Evolutionary conservation across 768 basidiomycete species (phyloP).

Genomic region (Termitomyces sp.): DNA sequence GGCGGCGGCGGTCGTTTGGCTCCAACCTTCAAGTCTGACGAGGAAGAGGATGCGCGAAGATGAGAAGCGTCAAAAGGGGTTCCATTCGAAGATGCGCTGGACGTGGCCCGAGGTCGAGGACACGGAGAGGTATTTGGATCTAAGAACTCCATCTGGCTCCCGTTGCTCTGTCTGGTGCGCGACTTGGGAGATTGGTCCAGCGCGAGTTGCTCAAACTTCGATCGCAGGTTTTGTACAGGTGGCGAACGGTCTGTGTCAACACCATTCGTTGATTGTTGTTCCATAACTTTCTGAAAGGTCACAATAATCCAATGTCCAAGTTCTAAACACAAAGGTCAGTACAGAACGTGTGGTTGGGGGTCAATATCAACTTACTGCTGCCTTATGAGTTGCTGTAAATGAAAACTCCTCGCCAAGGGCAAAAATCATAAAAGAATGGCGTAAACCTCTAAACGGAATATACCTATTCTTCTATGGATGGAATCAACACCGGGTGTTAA

Average conservation of each 20-base stretch:
- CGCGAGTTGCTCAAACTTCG: conserved; percentile 67
- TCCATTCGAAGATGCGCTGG: conserved; percentile 25
- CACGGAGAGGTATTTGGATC: conserved; percentile 21
- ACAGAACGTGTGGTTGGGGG: background rate
- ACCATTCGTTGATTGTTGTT: conserved; percentile 15
- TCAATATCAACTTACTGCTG: background rate
- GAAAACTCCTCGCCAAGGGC: background rate
- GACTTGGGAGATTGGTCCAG: conserved; percentile 12
- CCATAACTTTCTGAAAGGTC: conserved; percentile 2
- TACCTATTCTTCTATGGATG: background rate
- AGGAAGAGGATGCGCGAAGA: conserved; percentile 44
- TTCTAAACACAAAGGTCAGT: background rate
- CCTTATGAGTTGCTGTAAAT: background rate
- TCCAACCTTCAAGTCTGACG: conserved; percentile 45
- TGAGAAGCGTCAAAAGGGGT: conserved; percentile 20
- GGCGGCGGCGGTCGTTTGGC: conserved; percentile 54
- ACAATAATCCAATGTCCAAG: background rate
- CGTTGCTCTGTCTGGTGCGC: background rate
- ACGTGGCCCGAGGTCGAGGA: conserved; percentile 36
- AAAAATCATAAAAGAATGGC: background rate
- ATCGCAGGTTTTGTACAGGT: conserved; percentile 65
- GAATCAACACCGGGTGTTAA: background rate
- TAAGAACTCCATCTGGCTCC: conserved; percentile 16
- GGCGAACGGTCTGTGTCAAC: conserved; percentile 53
- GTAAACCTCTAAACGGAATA: background rate